Evolutionary conservation across 2,329 filamentous ascomycete genomes (phyloP).

Genomic region (Neonectria ditissima): DNA sequence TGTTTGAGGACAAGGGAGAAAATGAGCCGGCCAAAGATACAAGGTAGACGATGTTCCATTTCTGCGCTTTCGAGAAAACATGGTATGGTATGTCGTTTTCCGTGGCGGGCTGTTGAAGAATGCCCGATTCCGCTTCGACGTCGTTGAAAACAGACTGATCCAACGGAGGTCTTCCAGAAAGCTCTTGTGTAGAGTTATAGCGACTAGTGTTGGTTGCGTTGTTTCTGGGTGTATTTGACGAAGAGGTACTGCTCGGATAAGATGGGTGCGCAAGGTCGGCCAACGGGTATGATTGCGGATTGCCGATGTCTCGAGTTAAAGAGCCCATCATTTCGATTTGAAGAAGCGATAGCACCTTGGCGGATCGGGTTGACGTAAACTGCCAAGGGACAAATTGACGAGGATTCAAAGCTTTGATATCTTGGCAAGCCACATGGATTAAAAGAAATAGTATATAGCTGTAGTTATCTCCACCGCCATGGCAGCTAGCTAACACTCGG

Average conservation of each 20-base stretch:
- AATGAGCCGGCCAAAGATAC: slow-evolving; percentile 34
- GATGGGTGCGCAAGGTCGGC: neutral
- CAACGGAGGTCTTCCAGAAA: too few relatives aligned
- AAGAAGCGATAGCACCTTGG: neutral
- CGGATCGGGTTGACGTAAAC: neutral
- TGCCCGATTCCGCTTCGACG: neutral
- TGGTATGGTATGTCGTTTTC: slow-evolving; percentile 5
- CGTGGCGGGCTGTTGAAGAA: neutral
- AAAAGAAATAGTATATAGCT: neutral
- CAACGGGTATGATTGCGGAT: neutral
- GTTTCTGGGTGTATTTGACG: neutral
- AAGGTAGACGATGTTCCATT: slow-evolving; percentile 41
- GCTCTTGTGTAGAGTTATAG: neutral
- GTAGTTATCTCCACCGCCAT: too few relatives aligned
- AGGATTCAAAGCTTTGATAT: neutral
- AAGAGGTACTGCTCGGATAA: neutral
- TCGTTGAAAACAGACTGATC: neutral
- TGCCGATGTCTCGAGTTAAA: neutral
- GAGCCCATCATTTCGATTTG: neutral
- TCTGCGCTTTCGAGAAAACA: slow-evolving; percentile 21
- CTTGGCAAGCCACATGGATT: neutral
- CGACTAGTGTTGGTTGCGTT: neutral
- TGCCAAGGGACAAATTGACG: too few relatives aligned
- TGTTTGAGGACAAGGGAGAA: slow-evolving; percentile 41
- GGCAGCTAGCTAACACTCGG: neutral